phyloP scores from a whole-genome alignment of 1,284 basidiomycete genomes.

The Quambalaria eucalypti region DNA sequence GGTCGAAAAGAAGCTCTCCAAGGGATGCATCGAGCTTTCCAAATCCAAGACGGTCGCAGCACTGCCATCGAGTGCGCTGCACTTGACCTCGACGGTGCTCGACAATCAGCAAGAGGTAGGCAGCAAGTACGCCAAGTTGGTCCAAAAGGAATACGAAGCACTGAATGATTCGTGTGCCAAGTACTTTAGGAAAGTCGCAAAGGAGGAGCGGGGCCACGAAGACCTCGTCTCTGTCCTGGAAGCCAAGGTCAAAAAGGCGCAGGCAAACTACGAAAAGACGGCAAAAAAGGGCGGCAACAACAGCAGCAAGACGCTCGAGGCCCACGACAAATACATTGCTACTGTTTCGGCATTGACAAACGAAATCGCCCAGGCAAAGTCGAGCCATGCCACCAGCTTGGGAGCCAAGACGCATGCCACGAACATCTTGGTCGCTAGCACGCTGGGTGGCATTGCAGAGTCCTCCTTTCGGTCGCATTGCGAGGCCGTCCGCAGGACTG shows the following conservation, averaged over 20 bases:
- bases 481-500: conserved; percentile 32
- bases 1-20: conserved; percentile 37
- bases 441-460: conserved; percentile 37
- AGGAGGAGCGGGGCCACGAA: conserved; percentile 42
- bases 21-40: conserved; percentile 29
- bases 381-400: conserved; percentile 24
- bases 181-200: conserved; percentile 43
- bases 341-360: conserved; percentile 27
- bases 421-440: conserved; percentile 24
- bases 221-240: conserved; percentile 34
- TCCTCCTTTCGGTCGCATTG: conserved; percentile 36
- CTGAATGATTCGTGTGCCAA: conserved; percentile 42
- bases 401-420: conserved; percentile 28
- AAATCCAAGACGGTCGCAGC: conserved; percentile 31
- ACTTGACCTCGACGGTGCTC: conserved; percentile 26
- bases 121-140: conserved; percentile 32
- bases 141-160: conserved; percentile 42
- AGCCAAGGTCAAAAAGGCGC: conserved; percentile 43
- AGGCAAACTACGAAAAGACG: conserved; percentile 34
- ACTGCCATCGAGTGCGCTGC: conserved; percentile 27
- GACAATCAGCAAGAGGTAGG: conserved; percentile 31
- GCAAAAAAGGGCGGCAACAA: conserved; percentile 3
- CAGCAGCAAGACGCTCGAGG: conserved; percentile 21
- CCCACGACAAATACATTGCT: conserved; percentile 42
- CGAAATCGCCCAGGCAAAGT: conserved; percentile 34